Evolutionary conservation across 177 flowering plant species (phyloP).

Genomic region (Telopea speciosissima): DNA sequence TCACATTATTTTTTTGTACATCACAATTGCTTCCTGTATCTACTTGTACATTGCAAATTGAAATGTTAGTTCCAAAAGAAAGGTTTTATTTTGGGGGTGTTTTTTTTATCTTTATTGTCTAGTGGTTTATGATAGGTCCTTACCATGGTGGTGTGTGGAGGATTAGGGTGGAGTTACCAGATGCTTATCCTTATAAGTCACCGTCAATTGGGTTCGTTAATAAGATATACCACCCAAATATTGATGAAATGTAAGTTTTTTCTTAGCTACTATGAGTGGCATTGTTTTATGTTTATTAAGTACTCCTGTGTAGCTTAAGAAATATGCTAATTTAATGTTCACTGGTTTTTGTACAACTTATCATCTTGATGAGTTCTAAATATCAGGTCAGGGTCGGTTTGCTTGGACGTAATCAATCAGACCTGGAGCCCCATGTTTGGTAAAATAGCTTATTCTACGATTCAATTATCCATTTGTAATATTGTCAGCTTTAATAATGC

Average conservation of each 20-base stretch:
- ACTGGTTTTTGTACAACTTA: slow-evolving; percentile 1
- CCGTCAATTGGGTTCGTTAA: slow-evolving; percentile 85
- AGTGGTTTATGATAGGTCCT: slow-evolving; percentile 51
- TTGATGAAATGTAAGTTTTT: slow-evolving; percentile 73
- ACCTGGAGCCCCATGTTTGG: slow-evolving; percentile 99
- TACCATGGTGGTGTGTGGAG: slow-evolving; percentile 90
- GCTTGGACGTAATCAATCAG: slow-evolving; percentile 89
- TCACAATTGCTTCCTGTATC: neutral
- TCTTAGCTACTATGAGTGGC: neutral
- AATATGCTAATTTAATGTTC: neutral
- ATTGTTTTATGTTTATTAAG: neutral
- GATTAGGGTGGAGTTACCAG: slow-evolving; percentile 81
- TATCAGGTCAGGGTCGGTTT: slow-evolving; percentile 91
- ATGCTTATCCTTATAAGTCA: slow-evolving; percentile 91
- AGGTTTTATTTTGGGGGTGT: neutral
- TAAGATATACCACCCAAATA: slow-evolving; percentile 91
- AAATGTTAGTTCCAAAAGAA: neutral
- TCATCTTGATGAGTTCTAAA: slow-evolving; percentile 9
- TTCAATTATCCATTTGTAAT: neutral
- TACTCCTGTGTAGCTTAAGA: neutral
- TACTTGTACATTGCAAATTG: neutral
- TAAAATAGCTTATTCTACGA: slow-evolving; percentile 16
- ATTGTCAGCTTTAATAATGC: neutral
- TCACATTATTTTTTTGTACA: neutral
- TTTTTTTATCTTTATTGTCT: neutral